Conservation (phyloP, 306 rosid species). For the Prunus persica region Prunus_persica_NCBIv2 NC_034014.1:20393501-20394000, state of each 20-base stretch:
- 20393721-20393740: slow-evolving; percentile 80
- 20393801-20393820: slow-evolving; percentile 33
- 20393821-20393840: not conserved
- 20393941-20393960: not conserved
- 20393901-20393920: not conserved
- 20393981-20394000: slow-evolving; percentile 45
- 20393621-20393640: slow-evolving; percentile 17
- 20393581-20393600: slow-evolving; percentile 86
- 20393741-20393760: slow-evolving; percentile 81
- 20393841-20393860: not conserved
- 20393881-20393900: not conserved
- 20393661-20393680: slow-evolving; percentile 14
- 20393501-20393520: slow-evolving; percentile 91
- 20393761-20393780: slow-evolving; percentile 94
- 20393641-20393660: slow-evolving; percentile 11
- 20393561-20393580: slow-evolving; percentile 93
- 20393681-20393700: slow-evolving; percentile 55
- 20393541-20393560: slow-evolving; percentile 99
- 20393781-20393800: slow-evolving; percentile 99
- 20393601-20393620: slow-evolving; percentile 69
- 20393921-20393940: not conserved
- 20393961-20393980: not conserved
- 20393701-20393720: slow-evolving; percentile 79
- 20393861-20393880: not conserved
- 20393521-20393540: slow-evolving; percentile 99